Percentiles rank a stretch among this genome's conserved stretches.
phyloP scores from a whole-genome alignment of 768 basidiomycete genomes.

The Crassisporium funariophilum region DNA sequence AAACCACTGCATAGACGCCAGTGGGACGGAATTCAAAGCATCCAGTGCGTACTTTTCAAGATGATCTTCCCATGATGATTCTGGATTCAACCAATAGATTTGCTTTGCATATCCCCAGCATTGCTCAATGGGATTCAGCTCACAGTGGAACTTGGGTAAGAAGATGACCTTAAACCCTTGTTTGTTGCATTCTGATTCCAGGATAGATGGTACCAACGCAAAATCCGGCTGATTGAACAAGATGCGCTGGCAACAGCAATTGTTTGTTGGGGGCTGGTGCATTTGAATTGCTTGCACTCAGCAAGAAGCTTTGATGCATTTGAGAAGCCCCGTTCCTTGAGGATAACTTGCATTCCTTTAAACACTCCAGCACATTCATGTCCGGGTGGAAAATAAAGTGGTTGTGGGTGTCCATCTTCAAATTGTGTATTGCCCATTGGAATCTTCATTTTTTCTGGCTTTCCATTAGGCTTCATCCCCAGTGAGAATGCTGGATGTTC shows the following conservation, averaged over 20 bases:
- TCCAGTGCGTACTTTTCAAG: slow-evolving; percentile 8
- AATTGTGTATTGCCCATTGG: neutral
- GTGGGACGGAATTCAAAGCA: slow-evolving; percentile 5
- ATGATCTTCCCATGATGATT: slow-evolving; percentile 7
- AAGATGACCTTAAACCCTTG: slow-evolving; percentile 17
- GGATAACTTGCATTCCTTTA: neutral
- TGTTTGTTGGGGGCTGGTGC: neutral
- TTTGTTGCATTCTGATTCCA: neutral
- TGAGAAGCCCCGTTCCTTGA: slow-evolving; percentile 18
- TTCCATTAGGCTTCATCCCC: slow-evolving; percentile 38
- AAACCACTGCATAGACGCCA: slow-evolving; percentile 5
- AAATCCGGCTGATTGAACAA: neutral
- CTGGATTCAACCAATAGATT: too few species aligned
- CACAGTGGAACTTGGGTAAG: too few species aligned
- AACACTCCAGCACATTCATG: neutral
- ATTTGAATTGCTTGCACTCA: slow-evolving; percentile 5
- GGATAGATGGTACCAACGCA: neutral
- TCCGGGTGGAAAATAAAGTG: neutral
- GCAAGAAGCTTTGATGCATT: slow-evolving; percentile 21
- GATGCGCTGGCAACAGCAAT: neutral
- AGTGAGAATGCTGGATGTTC: too few species aligned
- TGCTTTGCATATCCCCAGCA: too few species aligned
- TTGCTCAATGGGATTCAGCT: too few species aligned
- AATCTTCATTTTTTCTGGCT: neutral
- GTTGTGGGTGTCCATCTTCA: neutral